A percentile compares a stretch with the other conserved stretches of the same genome.
These are phyloP conservation scores for Pisolithus tinctorius DNA, from an alignment of 768 basidiomycete species.

Conservation along the genomic window DNA sequence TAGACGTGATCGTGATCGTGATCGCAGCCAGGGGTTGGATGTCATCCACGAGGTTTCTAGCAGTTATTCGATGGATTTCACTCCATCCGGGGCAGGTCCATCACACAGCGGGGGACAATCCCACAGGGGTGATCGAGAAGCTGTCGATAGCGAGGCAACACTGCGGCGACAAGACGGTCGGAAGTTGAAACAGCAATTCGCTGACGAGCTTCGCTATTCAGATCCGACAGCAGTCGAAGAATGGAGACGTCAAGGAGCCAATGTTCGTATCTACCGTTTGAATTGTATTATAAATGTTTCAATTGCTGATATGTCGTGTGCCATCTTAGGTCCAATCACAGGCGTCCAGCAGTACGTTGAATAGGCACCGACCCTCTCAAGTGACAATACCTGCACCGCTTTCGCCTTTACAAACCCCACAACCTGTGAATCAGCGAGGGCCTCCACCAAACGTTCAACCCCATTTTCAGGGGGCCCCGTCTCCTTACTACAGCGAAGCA, in stretches of 20 bases:
- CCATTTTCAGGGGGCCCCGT: constrained; percentile 16
- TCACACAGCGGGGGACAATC: constrained; percentile 15
- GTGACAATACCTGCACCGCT: constrained; percentile 21
- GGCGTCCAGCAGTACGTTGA: constrained; percentile 3
- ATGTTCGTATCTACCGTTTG: background rate
- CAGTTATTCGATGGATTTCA: constrained; percentile 17
- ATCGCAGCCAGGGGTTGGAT: constrained; percentile 14
- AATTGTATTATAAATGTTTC: no score
- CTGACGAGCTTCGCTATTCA: constrained; percentile 31
- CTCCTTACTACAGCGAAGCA: constrained; percentile 6
- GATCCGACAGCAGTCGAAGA: constrained; percentile 23
- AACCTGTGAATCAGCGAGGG: constrained; percentile 15
- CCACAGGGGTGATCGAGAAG: background rate
- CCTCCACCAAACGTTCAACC: constrained; percentile 12
- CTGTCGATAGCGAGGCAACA: constrained; percentile 12
- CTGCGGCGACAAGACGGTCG: constrained; percentile 8
- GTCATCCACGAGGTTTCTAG: constrained; percentile 29
- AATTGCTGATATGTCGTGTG: background rate
- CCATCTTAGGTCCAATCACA: constrained; percentile 10
- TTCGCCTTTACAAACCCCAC: constrained; percentile 16
- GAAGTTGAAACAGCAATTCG: constrained; percentile 23
- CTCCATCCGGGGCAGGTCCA: constrained; percentile 16
- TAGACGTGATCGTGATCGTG: constrained; percentile 4
- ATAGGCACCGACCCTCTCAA: constrained; percentile 14
- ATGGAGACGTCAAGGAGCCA: constrained; percentile 23